Percentiles rank a stretch among this genome's conserved stretches.
These are phyloP conservation scores for Termitomyces sp. DNA, from an alignment of 768 basidiomycete species.

Conservation along the genomic window DNA sequence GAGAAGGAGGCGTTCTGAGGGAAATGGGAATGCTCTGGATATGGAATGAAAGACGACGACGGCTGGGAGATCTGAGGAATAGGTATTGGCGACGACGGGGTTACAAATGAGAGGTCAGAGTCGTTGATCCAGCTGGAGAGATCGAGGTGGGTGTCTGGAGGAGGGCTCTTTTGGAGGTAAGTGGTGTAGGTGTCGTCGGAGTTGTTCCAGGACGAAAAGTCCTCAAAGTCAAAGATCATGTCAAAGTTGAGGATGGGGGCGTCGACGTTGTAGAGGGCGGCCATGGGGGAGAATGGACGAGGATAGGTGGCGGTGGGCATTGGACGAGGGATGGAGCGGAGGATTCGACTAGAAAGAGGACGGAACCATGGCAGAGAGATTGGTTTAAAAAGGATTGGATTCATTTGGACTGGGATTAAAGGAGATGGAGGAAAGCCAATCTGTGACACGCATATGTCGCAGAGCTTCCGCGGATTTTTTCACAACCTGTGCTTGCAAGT, in stretches of 20 bases:
- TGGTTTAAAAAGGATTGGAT: too few relatives aligned
- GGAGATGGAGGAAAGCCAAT: not conserved
- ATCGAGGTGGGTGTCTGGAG: too few relatives aligned
- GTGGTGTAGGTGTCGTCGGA: too few relatives aligned
- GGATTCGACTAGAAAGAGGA: constrained; percentile 22
- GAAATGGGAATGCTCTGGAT: constrained; percentile 42
- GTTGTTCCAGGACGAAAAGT: constrained; percentile 37
- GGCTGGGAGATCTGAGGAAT: constrained; percentile 58
- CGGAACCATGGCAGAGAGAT: constrained; percentile 20
- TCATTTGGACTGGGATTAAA: constrained; percentile 29
- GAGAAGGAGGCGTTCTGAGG: constrained; percentile 53
- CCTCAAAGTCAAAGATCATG: constrained; percentile 59
- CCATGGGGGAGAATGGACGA: constrained; percentile 12
- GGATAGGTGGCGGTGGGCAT: constrained; percentile 34
- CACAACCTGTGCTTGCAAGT: not conserved
- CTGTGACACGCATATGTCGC: constrained; percentile 10
- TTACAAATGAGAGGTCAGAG: constrained; percentile 36
- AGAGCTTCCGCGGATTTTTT: not conserved
- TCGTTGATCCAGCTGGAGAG: constrained; percentile 66
- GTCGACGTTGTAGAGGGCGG: constrained; percentile 34
- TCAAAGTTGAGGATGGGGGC: too few relatives aligned
- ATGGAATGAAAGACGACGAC: constrained; percentile 46
- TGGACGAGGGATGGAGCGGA: constrained; percentile 19
- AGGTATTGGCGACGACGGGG: constrained; percentile 59
- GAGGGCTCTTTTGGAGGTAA: too few relatives aligned